Evolutionary conservation across 2,329 filamentous ascomycete species (phyloP).

Genomic region (Huntiella savannae): DNA sequence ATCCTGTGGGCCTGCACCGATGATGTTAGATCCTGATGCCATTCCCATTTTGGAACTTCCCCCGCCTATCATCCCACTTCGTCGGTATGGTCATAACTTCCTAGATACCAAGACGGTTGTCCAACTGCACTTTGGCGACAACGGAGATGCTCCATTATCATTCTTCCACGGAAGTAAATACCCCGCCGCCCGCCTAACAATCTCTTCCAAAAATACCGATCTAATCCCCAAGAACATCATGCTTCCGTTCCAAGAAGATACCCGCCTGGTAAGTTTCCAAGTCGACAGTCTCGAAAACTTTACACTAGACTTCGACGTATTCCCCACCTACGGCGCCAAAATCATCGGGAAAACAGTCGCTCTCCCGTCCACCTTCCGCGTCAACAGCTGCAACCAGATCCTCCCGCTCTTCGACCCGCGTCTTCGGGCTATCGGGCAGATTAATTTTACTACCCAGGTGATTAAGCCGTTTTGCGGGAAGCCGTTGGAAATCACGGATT

Average conservation of each 20-base stretch:
- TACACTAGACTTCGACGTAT: constrained; percentile 91
- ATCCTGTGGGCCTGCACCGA: constrained; percentile 34
- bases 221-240: constrained; percentile 92
- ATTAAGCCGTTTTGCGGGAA: constrained; percentile 90
- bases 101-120: constrained; percentile 93
- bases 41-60: constrained; percentile 85
- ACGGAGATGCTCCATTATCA: constrained; percentile 55
- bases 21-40: constrained; percentile 61
- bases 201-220: constrained; percentile 90
- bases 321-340: constrained; percentile 91
- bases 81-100: constrained; percentile 95
- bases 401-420: constrained; percentile 85
- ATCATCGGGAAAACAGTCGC: constrained; percentile 93
- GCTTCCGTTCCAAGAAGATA: constrained; percentile 89
- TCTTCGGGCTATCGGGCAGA: constrained; percentile 76
- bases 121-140: constrained; percentile 64
- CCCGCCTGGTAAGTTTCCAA: constrained; percentile 83
- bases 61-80: constrained; percentile 84
- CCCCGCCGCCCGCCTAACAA: constrained; percentile 80
- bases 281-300: constrained; percentile 87
- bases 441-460: constrained; percentile 85
- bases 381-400: constrained; percentile 47
- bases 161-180: constrained; percentile 98
- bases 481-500: constrained; percentile 89
- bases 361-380: constrained; percentile 68